Evolutionary conservation across 331 rosid genomes (phyloP).

Genomic region (Spiraea crenata): DNA sequence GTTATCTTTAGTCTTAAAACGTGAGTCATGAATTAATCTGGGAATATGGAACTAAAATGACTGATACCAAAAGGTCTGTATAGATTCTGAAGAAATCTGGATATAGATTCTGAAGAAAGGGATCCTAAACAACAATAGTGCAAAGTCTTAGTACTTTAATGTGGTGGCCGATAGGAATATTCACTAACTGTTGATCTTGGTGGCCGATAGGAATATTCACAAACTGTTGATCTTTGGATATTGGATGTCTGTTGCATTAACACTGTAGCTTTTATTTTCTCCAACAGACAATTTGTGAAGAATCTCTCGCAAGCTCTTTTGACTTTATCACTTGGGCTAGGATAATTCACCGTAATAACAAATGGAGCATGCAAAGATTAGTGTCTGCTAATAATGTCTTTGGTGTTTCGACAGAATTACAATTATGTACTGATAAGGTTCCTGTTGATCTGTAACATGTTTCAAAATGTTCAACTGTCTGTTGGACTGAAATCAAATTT

Average conservation of each 20-base stretch:
- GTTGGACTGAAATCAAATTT: neutral
- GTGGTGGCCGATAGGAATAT: neutral
- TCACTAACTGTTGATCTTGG: constrained; percentile 2
- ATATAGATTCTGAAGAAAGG: neutral
- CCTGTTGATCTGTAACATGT: neutral
- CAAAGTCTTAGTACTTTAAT: neutral
- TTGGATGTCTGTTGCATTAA: too few relatives aligned
- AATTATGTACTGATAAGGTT: neutral
- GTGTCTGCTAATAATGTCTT: neutral
- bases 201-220: too few relatives aligned
- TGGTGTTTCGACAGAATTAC: neutral
- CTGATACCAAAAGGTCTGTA: neutral
- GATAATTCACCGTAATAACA: neutral
- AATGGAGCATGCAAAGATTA: neutral
- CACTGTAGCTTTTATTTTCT: too few relatives aligned
- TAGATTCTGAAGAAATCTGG: neutral
- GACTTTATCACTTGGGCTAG: neutral
- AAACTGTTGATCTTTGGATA: neutral
- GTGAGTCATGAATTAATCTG: constrained; percentile 13
- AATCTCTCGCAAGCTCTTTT: neutral
- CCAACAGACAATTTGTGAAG: too few relatives aligned
- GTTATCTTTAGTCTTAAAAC: constrained; percentile 33
- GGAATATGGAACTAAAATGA: constrained; percentile 24
- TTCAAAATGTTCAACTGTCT: neutral
- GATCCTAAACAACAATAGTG: neutral